phyloP scores from a whole-genome alignment of 108 stramenopile genomes.

The Skeletonema potamos region DNA sequence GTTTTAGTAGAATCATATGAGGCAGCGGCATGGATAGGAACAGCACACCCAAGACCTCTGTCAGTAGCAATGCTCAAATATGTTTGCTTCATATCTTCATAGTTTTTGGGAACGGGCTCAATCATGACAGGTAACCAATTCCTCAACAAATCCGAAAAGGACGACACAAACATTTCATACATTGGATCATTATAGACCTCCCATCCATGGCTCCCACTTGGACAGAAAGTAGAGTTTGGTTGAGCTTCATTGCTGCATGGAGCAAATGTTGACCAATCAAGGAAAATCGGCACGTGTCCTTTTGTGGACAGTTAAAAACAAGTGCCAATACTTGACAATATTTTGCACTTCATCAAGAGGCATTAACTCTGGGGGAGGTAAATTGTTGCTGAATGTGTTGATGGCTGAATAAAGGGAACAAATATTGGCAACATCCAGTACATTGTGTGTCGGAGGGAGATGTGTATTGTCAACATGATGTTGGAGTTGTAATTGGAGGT shows the following conservation, averaged over 20 bases:
- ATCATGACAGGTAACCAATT: constrained; percentile 21
- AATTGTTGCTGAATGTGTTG: not conserved
- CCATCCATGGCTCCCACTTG: constrained; percentile 9
- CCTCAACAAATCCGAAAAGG: not conserved
- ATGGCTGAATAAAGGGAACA: not conserved
- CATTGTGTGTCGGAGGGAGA: too few relatives aligned
- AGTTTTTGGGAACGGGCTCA: constrained; percentile 23
- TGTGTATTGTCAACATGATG: too few relatives aligned
- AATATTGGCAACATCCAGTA: not conserved
- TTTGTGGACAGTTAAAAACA: not conserved
- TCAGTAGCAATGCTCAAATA: not conserved
- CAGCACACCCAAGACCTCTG: not conserved
- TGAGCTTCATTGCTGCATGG: not conserved
- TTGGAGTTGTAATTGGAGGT: too few relatives aligned
- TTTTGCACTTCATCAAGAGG: not conserved
- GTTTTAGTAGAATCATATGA: not conserved
- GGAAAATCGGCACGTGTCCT: not conserved
- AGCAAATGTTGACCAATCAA: not conserved
- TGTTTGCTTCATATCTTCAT: not conserved
- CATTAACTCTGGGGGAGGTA: not conserved
- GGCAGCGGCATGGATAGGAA: constrained; percentile 7
- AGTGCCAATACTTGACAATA: not conserved
- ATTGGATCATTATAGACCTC: constrained; percentile 4
- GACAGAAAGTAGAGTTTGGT: not conserved
- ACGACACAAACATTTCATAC: not conserved